phyloP scores from a whole-genome alignment of 306 rosid species.

The Sicyos edulis region DNA sequence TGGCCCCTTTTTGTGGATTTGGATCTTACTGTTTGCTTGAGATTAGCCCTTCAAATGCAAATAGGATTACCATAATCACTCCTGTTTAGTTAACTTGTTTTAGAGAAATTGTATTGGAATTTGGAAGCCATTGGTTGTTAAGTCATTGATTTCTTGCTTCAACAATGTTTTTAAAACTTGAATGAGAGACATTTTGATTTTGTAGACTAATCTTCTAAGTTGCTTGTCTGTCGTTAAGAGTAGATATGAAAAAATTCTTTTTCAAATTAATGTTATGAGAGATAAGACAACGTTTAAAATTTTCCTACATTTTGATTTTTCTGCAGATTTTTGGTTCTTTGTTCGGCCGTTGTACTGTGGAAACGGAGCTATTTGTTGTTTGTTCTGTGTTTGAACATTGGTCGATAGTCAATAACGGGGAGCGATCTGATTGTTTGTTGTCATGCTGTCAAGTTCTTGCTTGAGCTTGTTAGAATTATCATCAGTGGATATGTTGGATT shows the following conservation, averaged over 20 bases:
- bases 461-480: constrained; percentile 53
- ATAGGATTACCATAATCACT: not conserved
- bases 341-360: not conserved
- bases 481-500: constrained; percentile 46
- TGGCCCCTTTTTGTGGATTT: not conserved
- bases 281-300: not conserved
- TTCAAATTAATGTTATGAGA: not conserved
- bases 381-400: not conserved
- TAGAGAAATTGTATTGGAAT: not conserved
- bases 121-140: not conserved
- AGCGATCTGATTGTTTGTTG: constrained; percentile 7
- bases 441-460: constrained; percentile 56
- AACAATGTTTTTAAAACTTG: not conserved
- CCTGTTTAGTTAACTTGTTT: constrained; percentile 4
- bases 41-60: not conserved
- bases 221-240: not conserved
- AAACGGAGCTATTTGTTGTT: constrained; percentile 12
- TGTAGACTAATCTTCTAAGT: not conserved
- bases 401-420: constrained; percentile 8
- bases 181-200: not conserved
- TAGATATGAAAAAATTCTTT: not conserved
- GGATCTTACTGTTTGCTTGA: not conserved
- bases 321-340: constrained; percentile 6
- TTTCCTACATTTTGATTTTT: constrained; percentile 3
- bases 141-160: not conserved